Evolutionary conservation across 805 yeast species (phyloP).

Genomic region (Hemisphaericaspora nanyangensis): DNA sequence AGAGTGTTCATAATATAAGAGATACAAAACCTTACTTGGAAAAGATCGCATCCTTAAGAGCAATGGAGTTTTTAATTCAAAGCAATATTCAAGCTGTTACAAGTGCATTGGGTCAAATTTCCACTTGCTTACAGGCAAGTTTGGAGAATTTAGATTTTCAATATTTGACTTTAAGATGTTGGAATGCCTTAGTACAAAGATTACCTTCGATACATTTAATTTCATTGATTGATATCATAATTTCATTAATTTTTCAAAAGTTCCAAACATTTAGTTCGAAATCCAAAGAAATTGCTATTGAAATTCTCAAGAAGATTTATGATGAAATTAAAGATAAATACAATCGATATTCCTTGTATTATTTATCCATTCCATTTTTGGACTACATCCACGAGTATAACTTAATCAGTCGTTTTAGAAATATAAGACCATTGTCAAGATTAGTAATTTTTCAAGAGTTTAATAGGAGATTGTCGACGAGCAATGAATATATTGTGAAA

Average conservation of each 20-base stretch:
- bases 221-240: slow-evolving; percentile 67
- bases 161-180: slow-evolving; percentile 58
- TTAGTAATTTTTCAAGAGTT: slow-evolving; percentile 46
- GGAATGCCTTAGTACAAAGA: slow-evolving; percentile 58
- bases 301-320: slow-evolving; percentile 41
- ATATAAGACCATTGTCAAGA: slow-evolving; percentile 29
- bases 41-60: slow-evolving; percentile 66
- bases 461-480: slow-evolving; percentile 53
- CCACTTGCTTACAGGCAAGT: slow-evolving; percentile 80
- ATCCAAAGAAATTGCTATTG: slow-evolving; percentile 49
- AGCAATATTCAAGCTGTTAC: slow-evolving; percentile 51
- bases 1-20: slow-evolving; percentile 67
- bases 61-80: slow-evolving; percentile 64
- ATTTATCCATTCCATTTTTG: slow-evolving; percentile 48
- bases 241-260: slow-evolving; percentile 69
- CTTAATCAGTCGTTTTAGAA: slow-evolving; percentile 16
- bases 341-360: slow-evolving; percentile 47
- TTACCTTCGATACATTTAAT: slow-evolving; percentile 55
- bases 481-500: slow-evolving; percentile 65
- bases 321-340: slow-evolving; percentile 27
- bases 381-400: slow-evolving; percentile 28
- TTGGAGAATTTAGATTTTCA: slow-evolving; percentile 60
- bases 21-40: slow-evolving; percentile 72
- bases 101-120: slow-evolving; percentile 73
- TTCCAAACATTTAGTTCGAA: slow-evolving; percentile 51